Evolutionary conservation across 2,329 filamentous ascomycete genomes (phyloP).

Genomic region (Sclerotinia subarctica): DNA sequence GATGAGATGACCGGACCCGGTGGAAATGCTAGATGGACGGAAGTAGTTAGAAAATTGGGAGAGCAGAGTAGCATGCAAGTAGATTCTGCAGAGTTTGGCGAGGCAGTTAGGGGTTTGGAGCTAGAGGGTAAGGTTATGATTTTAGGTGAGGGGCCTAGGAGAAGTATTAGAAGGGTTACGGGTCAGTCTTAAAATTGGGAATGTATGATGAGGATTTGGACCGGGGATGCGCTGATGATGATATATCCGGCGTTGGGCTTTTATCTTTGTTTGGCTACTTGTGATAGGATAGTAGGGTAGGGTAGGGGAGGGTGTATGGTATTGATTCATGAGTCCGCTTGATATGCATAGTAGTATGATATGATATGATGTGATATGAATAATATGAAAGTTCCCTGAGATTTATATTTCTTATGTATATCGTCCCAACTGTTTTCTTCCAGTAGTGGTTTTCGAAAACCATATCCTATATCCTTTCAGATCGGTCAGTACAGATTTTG

Average conservation of each 20-base stretch:
- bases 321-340: background rate
- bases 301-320: background rate
- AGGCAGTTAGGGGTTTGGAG: conserved; percentile 76
- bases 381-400: background rate
- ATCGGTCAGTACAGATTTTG: too few relatives aligned
- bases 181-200: conserved; percentile 42
- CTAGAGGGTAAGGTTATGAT: conserved; percentile 80
- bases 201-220: conserved; percentile 10
- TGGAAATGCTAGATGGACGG: conserved; percentile 70
- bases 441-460: too few relatives aligned
- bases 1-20: conserved; percentile 75
- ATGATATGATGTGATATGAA: background rate
- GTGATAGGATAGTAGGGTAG: conserved; percentile 1
- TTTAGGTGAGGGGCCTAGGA: conserved; percentile 78
- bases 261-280: background rate
- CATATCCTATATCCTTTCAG: too few relatives aligned
- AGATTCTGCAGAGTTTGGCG: conserved; percentile 76
- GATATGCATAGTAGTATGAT: background rate
- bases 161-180: conserved; percentile 73
- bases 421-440: too few relatives aligned
- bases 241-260: conserved; percentile 15
- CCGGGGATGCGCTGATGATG: background rate
- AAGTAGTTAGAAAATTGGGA: conserved; percentile 68
- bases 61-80: conserved; percentile 70
- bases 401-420: too few relatives aligned